These are phyloP conservation scores for Inosperma sp. DNA, from an alignment of 768 basidiomycete species.

Conservation along the genomic window DNA sequence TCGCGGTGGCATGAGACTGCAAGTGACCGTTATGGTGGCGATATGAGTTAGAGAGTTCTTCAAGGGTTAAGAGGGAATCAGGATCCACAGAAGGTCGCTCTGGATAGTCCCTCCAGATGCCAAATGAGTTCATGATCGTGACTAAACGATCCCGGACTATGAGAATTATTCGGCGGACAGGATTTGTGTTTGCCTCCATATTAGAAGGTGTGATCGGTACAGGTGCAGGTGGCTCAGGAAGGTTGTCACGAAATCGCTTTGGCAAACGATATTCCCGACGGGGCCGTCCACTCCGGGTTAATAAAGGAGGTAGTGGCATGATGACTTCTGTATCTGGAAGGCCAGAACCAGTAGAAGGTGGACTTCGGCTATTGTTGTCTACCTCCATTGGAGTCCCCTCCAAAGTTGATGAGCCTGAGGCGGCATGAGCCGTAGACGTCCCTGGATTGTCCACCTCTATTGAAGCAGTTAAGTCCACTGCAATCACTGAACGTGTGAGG, in stretches of 20 bases:
- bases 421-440: too few species aligned
- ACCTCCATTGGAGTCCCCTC: too few species aligned
- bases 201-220: too few species aligned
- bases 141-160: slow-evolving; percentile 4
- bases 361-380: too few species aligned
- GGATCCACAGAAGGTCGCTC: slow-evolving; percentile 24
- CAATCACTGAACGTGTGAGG: too few species aligned
- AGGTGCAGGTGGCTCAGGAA: too few species aligned
- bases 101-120: slow-evolving; percentile 20
- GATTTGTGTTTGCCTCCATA: too few species aligned
- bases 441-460: too few species aligned
- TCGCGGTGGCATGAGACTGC: neutral
- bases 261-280: neutral
- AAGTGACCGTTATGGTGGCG: neutral
- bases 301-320: neutral
- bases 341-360: too few species aligned
- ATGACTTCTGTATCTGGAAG: neutral
- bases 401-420: too few species aligned
- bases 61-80: slow-evolving; percentile 15
- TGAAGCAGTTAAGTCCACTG: too few species aligned
- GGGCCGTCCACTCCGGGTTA: neutral
- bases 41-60: slow-evolving; percentile 7
- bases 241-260: neutral
- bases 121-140: slow-evolving; percentile 20
- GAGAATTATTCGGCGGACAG: neutral